Conservation (phyloP, 139 green algal species). For the Tetraselmis striata region DNA sequence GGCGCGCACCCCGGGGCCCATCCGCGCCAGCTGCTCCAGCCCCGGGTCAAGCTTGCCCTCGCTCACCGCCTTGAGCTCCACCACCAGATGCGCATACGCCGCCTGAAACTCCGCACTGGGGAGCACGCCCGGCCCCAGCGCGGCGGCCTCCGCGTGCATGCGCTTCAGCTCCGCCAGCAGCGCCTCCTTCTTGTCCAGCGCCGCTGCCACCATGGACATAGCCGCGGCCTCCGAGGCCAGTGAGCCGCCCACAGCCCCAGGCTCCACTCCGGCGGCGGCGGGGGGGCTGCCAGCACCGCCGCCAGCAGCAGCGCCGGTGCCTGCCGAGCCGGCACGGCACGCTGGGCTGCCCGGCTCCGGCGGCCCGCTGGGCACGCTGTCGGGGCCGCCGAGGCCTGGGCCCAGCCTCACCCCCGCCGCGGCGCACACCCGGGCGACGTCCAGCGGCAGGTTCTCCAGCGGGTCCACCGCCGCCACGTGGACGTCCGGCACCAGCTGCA, state of each 20-base stretch:
- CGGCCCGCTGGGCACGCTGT: background rate
- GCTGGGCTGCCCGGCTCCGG: background rate
- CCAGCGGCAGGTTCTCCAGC: slow-evolving; percentile 20
- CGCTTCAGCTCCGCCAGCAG: slow-evolving; percentile 53
- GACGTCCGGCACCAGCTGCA: slow-evolving; percentile 69
- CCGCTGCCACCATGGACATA: slow-evolving; percentile 20
- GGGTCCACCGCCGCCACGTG: slow-evolving; percentile 64
- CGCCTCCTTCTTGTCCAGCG: slow-evolving; percentile 56
- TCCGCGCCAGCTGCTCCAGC: slow-evolving; percentile 18
- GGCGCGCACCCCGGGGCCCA: background rate
- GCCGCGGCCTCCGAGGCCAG: background rate
- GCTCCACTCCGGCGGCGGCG: background rate
- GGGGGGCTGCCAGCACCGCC: background rate
- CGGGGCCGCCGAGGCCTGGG: background rate
- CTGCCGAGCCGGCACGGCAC: background rate
- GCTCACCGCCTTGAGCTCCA: slow-evolving; percentile 26
- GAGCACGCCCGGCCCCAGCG: background rate
- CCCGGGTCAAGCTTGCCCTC: slow-evolving; percentile 28
- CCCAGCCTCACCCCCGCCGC: background rate
- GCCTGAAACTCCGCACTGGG: slow-evolving; percentile 31
- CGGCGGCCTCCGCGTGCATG: slow-evolving; percentile 16
- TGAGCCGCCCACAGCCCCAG: background rate
- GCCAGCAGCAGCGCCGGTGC: background rate
- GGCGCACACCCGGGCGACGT: background rate
- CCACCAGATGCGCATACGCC: slow-evolving; percentile 46